These are phyloP conservation scores for Ilex aquifolium DNA, from an alignment of 257 asterid species.

Conservation along the genomic window DNA sequence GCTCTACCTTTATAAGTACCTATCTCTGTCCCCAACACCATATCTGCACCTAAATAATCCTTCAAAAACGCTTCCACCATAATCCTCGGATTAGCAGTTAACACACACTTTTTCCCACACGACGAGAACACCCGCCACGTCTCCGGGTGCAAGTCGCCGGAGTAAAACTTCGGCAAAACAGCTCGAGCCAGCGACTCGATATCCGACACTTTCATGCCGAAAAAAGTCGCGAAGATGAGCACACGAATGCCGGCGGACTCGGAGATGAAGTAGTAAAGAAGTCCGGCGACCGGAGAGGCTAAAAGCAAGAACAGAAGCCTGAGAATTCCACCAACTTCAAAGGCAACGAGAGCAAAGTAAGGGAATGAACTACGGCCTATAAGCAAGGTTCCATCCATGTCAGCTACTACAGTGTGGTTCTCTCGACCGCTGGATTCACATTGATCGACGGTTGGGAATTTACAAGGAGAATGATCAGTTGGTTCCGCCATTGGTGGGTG, in stretches of 20 bases:
- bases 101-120: constrained; percentile 50
- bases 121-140: constrained; percentile 66
- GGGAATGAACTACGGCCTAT: constrained; percentile 59
- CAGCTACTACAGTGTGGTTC: constrained; percentile 43
- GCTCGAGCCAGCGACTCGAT: constrained; percentile 67
- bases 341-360: constrained; percentile 66
- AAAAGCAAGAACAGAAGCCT: constrained; percentile 53
- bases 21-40: constrained; percentile 70
- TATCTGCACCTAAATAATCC: constrained; percentile 56
- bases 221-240: constrained; percentile 50
- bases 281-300: constrained; percentile 51
- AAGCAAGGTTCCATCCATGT: constrained; percentile 63
- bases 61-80: constrained; percentile 64
- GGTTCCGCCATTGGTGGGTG: constrained; percentile 19
- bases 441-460: constrained; percentile 29
- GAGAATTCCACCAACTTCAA: constrained; percentile 65
- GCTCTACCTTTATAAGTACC: constrained; percentile 42
- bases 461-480: not conserved
- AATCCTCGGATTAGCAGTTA: constrained; percentile 69
- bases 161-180: constrained; percentile 61
- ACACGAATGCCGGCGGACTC: constrained; percentile 59
- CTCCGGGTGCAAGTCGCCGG: constrained; percentile 60
- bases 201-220: constrained; percentile 43
- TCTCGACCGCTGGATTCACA: constrained; percentile 41
- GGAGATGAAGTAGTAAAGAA: constrained; percentile 47